These are phyloP conservation scores for Sedum album DNA, from an alignment of 164 flowering plant genomes.

Conservation along the genomic window DNA sequence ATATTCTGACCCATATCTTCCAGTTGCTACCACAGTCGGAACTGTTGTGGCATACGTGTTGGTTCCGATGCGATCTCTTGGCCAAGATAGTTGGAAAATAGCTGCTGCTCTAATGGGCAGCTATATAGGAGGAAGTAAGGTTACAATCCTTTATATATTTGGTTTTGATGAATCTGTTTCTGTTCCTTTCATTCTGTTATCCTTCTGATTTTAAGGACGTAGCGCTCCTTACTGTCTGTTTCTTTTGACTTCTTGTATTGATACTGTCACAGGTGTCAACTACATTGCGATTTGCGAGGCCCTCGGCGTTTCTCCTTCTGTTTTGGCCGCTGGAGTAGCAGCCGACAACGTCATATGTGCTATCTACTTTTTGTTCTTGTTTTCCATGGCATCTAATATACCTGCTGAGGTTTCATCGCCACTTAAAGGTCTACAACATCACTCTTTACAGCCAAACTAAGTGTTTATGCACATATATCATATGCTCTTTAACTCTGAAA, in stretches of 20 bases:
- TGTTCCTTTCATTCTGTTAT: too few relatives aligned
- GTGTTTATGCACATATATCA: neutral
- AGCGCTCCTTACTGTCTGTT: too few relatives aligned
- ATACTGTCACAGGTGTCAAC: conserved; percentile 59
- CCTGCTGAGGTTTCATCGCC: conserved; percentile 52
- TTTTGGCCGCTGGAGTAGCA: conserved; percentile 84
- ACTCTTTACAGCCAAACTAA: neutral
- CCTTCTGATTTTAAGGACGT: too few relatives aligned
- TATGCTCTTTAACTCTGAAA: too few relatives aligned
- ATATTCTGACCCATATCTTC: too few relatives aligned
- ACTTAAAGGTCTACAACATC: conserved; percentile 31
- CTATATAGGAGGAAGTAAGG: conserved; percentile 85
- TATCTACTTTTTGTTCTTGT: conserved; percentile 53
- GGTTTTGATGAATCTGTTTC: neutral
- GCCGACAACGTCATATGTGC: conserved; percentile 91
- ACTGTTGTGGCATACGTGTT: conserved; percentile 60
- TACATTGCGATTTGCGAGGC: conserved; percentile 82
- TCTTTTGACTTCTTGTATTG: too few relatives aligned
- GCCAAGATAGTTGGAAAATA: conserved; percentile 82
- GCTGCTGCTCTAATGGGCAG: conserved; percentile 91
- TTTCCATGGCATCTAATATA: conserved; percentile 68
- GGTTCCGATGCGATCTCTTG: conserved; percentile 87
- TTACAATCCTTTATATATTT: neutral
- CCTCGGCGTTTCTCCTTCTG: conserved; percentile 66
- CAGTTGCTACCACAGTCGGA: conserved; percentile 48